Evolutionary conservation across 1,284 basidiomycete species (phyloP), one percentile per base, ranked within the genome.

Genomic region (Cryptococcus sp.): DNA sequence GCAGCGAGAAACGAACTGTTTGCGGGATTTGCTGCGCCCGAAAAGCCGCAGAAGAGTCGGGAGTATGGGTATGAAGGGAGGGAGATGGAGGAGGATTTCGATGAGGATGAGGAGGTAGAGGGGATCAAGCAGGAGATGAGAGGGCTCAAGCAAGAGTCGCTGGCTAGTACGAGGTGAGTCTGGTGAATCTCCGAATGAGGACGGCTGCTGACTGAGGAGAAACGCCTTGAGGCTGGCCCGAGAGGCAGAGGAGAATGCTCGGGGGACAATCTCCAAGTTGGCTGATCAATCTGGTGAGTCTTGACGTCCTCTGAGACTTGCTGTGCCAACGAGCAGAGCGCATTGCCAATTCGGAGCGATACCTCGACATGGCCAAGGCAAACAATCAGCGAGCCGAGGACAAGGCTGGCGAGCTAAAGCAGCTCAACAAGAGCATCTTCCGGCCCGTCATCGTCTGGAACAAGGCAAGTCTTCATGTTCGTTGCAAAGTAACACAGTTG

Each of bases 161-260:
- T 95, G 42, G 85, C 84, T 51, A 87, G 86, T 22, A 90, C 92
- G 0, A 79, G 93, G 60, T 72, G 40, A 43, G 70, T 58, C 7
- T 24, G 5, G 6, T 10, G 18, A 19, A 25, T 32, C 39, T 36
- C 22, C n/a, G 19, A 2, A 5, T n/a, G 24, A 2, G 21, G 4
- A 24, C 14, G 26, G 40, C 25, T 11, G 31, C 41, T 28, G 3
- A n/a, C 14, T 43, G 18, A 43, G 14, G 22, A 72, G 73, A 47
- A 97, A 98, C 73, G 93, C 94, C 3, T 78, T 99, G 43, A 81
- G 91, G 43, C 79, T 97, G 67, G 94, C 93, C 21, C 79, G 87
- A 14, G 91, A 98, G 72, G 91, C 94, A 1, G 94, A 97, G 72
- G 95, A 99, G 73, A 95, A 88, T 6, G 95, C 90, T 21, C 77